phyloP scores from a whole-genome alignment of 2,329 filamentous ascomycete genomes.

The Gremmenia infestans region DNA sequence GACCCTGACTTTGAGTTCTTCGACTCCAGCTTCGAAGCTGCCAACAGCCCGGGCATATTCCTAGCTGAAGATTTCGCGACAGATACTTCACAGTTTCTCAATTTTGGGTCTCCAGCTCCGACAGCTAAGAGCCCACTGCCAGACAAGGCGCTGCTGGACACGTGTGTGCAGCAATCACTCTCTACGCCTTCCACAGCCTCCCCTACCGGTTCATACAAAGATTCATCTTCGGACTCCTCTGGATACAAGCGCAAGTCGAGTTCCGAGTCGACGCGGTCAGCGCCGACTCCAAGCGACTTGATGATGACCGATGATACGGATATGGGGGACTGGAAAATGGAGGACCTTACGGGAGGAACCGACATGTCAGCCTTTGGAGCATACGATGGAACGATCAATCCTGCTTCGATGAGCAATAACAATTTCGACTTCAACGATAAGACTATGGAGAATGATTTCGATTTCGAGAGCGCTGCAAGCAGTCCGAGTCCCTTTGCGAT shows the following conservation, averaged over 20 bases:
- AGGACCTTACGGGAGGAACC: conserved; percentile 33
- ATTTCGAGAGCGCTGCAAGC: conserved; percentile 54
- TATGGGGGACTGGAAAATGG: conserved; percentile 40
- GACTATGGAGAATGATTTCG: conserved; percentile 47
- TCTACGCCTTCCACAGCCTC: conserved; percentile 30
- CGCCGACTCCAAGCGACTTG: conserved; percentile 37
- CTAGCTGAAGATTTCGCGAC: conserved; percentile 26
- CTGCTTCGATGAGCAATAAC: conserved; percentile 30
- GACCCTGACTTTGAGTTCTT: conserved; percentile 36
- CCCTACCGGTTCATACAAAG: conserved; percentile 38
- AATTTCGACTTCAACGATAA: conserved; percentile 38
- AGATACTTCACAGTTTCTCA: conserved; percentile 23
- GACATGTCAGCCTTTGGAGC: conserved; percentile 37
- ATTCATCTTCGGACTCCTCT: conserved; percentile 49
- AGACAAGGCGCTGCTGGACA: conserved; percentile 22
- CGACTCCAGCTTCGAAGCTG: conserved; percentile 30
- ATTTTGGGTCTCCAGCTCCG: conserved; percentile 25
- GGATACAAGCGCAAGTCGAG: conserved; percentile 45
- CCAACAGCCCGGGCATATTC: conserved; percentile 29
- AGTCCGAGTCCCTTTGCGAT: conserved; percentile 43
- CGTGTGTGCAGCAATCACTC: conserved; percentile 13
- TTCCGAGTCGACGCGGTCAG: conserved; percentile 42
- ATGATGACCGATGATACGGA: conserved; percentile 41
- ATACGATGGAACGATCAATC: conserved; percentile 34
- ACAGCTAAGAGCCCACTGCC: conserved; percentile 23